Base-by-base conservation (phyloP, 345 rosid genomes). In the Sisymbrium altissimum region DNA sequence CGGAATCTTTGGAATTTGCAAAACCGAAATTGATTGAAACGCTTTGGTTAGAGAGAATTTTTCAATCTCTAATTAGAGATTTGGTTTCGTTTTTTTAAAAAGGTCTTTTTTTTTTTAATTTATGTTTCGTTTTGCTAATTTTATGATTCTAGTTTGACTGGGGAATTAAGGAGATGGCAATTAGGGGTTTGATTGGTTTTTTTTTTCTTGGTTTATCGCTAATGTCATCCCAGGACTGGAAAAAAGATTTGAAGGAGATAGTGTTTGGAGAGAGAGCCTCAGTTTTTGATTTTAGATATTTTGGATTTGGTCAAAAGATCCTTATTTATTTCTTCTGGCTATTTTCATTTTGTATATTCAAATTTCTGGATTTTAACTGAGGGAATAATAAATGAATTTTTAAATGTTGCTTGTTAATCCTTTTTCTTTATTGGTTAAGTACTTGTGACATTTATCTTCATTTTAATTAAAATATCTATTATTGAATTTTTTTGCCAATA, bases 1-100 rank as follows among this genome's bases (percentile, higher is more conserved):
- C 12, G 9, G 68, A 50, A 52, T 72, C 69, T 19, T 8, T 74
- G 17, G n/a, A 41, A 14, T 62, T 67, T 49, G 56, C 55, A 39
- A 23, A 62, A 21, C 38, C 19, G 43, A 6, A 63, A 3, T 30
- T 44, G 53, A 46, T 35, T 30, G 25, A 13, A 39, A 36, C 5
- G 21, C 56, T 68, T 70, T 70, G 70, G 74, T 76, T 76, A 62
- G 75, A 62, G 79, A 62, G 18, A n/a, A 15, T 61, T 74, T 56
- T 76, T 61, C 49, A 43, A 25, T 76, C 67, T 74, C 72, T 66
- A 74, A 74, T 39, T 18, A 6, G 38, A 66, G 54, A 61, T 40
- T 68, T 58, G 49, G 17, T 29, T 58, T 11, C 17, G 15, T n/a
- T 64, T 40, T 45, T 32, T n/a, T 13, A 9, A n/a, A n/a, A n/a